These are phyloP conservation scores for Tubosaeta sp. DNA, from an alignment of 768 basidiomycete genomes.

Conservation along the genomic window DNA sequence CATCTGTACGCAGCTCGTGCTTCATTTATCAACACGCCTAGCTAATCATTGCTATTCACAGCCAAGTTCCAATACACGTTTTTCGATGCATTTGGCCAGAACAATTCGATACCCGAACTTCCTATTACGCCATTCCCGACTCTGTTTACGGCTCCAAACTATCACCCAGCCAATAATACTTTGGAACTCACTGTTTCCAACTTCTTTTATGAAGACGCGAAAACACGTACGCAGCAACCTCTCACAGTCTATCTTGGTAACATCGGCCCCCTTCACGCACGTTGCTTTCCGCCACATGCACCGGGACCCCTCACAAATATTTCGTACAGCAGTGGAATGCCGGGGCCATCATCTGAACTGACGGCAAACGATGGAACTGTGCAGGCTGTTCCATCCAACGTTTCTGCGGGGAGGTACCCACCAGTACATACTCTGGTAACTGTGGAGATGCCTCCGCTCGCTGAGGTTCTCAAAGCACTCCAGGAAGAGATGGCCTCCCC, in stretches of 20 bases:
- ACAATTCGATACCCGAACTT: conserved; percentile 67
- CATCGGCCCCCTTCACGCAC: conserved; percentile 77
- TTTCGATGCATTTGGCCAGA: conserved; percentile 84
- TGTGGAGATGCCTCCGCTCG: conserved; percentile 77
- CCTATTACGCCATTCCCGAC: conserved; percentile 91
- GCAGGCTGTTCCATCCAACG: conserved; percentile 14
- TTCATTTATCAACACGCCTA: conserved; percentile 4
- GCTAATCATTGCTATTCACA: conserved; percentile 31
- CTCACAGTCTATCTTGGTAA: conserved; percentile 88
- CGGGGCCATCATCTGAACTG: conserved; percentile 34
- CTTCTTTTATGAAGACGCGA: conserved; percentile 79
- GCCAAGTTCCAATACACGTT: conserved; percentile 95
- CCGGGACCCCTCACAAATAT: conserved; percentile 65
- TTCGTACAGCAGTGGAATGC: conserved; percentile 50
- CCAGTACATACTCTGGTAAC: conserved; percentile 77
- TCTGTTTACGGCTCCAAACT: conserved; percentile 73
- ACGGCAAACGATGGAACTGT: conserved; percentile 24
- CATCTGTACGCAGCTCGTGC: conserved; percentile 61
- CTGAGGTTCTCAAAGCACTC: conserved; percentile 73
- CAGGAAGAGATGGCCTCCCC: conserved; percentile 62
- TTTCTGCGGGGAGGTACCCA: conserved; percentile 45
- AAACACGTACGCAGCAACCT: conserved; percentile 58
- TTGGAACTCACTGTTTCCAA: conserved; percentile 84
- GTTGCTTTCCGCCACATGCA: conserved; percentile 69
- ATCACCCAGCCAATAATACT: conserved; percentile 65